Evolutionary conservation across 768 basidiomycete genomes (phyloP).

Genomic region (Leccinum arenicola): DNA sequence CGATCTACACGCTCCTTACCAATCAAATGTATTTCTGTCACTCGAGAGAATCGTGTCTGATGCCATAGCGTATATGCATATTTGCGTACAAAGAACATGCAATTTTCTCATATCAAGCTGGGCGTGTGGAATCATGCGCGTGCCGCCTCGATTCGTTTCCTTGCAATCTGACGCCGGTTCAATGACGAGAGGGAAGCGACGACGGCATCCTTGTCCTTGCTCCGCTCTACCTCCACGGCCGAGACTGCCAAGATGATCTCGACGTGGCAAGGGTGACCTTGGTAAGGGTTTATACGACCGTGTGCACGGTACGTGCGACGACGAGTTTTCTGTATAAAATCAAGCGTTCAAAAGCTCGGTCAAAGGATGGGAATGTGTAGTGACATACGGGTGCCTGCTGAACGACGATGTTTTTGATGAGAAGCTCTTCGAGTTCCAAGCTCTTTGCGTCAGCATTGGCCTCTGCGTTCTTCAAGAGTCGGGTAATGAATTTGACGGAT

Average conservation of each 20-base stretch:
- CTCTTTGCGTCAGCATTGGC: conserved; percentile 98
- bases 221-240: conserved; percentile 85
- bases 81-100: conserved; percentile 28
- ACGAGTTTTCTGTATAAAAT: conserved; percentile 79
- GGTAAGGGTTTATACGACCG: conserved; percentile 98
- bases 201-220: conserved; percentile 73
- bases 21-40: conserved; percentile 1
- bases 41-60: neutral
- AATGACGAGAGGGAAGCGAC: conserved; percentile 56
- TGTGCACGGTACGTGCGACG: conserved; percentile 99
- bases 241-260: conserved; percentile 87
- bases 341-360: conserved; percentile 3
- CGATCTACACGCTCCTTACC: conserved; percentile 10
- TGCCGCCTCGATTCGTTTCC: conserved; percentile 83
- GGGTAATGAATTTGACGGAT: conserved; percentile 91
- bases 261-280: conserved; percentile 95
- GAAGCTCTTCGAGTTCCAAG: conserved; percentile 86
- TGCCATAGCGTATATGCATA: conserved; percentile 31
- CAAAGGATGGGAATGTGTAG: neutral
- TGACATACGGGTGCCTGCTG: conserved; percentile 93
- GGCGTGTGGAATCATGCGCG: conserved; percentile 46
- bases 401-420: conserved; percentile 96
- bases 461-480: conserved; percentile 97
- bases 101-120: conserved; percentile 6
- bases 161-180: conserved; percentile 83